Conservation (phyloP, 768 basidiomycete species). For the Pisolithus microcarpus region DNA sequence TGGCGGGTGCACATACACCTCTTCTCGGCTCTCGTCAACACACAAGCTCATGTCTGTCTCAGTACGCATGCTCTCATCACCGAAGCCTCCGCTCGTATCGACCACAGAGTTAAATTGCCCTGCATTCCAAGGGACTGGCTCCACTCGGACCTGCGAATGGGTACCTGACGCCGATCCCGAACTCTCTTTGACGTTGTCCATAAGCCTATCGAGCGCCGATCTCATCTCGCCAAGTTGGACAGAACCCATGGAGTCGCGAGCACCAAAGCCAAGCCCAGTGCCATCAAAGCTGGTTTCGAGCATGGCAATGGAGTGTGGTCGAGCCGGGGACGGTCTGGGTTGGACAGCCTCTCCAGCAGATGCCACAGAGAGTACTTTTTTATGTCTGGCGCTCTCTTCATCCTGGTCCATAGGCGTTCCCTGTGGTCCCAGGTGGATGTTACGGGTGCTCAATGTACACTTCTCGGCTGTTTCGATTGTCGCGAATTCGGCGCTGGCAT, state of each 20-base stretch:
- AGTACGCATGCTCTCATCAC: conserved; percentile 23
- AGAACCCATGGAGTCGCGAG: conserved; percentile 38
- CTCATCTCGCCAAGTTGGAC: conserved; percentile 64
- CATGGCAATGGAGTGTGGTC: conserved; percentile 9
- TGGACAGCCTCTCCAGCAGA: conserved; percentile 3
- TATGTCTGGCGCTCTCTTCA: background rate
- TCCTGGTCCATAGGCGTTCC: background rate
- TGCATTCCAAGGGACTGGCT: conserved; percentile 20
- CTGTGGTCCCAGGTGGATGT: background rate
- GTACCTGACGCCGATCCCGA: conserved; percentile 12
- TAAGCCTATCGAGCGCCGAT: conserved; percentile 63
- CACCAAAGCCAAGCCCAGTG: conserved; percentile 16
- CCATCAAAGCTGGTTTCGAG: conserved; percentile 20
- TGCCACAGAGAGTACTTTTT: background rate
- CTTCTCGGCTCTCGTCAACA: conserved; percentile 19
- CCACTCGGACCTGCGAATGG: conserved; percentile 16
- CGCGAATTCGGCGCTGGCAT: conserved; percentile 44
- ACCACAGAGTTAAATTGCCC: conserved; percentile 31
- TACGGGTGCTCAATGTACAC: conserved; percentile 19
- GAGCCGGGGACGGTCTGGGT: conserved; percentile 5
- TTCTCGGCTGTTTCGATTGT: conserved; percentile 44
- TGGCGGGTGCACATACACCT: conserved; percentile 5
- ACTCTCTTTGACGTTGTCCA: conserved; percentile 52
- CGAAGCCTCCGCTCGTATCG: conserved; percentile 28
- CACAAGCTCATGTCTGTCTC: conserved; percentile 28